Evolutionary conservation across 345 rosid species (phyloP), one percentile per base, ranked within the genome.

Genomic region (Turritis glabra): DNA sequence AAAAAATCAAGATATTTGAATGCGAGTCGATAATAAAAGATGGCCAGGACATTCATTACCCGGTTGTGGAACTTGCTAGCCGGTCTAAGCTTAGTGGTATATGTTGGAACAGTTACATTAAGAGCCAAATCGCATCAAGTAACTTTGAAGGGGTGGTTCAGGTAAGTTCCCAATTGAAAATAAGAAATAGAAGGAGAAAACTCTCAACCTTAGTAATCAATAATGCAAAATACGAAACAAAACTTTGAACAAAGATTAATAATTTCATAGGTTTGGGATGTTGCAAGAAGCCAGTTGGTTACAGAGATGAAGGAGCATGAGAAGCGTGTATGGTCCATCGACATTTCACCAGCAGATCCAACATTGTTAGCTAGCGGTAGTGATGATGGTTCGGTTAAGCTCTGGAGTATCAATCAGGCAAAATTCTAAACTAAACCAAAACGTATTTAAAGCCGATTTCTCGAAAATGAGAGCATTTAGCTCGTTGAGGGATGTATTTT

Each of bases 101-200:
- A 63, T 92, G 97, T 78, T 95, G 97, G 97, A 95, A 90, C 76
- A 89, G 83, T 55, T 95, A 92, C 77, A 90, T 92, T 41, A 92
- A 92, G 80, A 88, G 93, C 78, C 99, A 90, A 76, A 80, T 95
- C 69, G 97, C 97, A 56, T 90, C 97, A 23, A 95, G 99, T 74
- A 95, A 95, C 85, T 90, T 95, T 62, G 97, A 95, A 82, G 99
- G 99, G 52, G 90, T 89, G 33, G 96, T 95, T 68, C 97, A 95
- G 96, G 99, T 90, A 75, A 29, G 84, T 59, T 52, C 40, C 0
- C 4, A 0, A 17, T 9, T 55, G 4, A 55, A 29, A 15, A 55
- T 4, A n/a, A 29, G 61, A 55, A 8, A 4, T n/a, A 56, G 2
- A n/a, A 58, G 18, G 3, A 18, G 22, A 66, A 22, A 51, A 52